phyloP scores from a whole-genome alignment of 139 green algal genomes.

The Asterochloris erici region DNA sequence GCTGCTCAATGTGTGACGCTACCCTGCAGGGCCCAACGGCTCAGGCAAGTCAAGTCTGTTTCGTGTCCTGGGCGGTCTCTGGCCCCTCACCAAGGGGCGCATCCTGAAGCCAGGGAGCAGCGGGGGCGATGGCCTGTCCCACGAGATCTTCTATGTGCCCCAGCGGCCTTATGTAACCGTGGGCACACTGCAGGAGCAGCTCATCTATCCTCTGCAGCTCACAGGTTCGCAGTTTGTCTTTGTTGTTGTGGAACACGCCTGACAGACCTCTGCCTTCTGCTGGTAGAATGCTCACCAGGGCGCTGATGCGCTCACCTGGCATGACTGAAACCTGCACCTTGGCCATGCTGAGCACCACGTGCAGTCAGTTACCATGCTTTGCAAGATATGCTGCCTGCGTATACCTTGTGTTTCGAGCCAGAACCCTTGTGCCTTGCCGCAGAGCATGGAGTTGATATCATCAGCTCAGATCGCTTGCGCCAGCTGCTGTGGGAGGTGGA shows the following conservation, averaged over 20 bases:
- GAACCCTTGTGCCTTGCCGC: neutral
- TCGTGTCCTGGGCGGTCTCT: slow-evolving; percentile 63
- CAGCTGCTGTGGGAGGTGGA: slow-evolving; percentile 57
- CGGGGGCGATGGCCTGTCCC: slow-evolving; percentile 37
- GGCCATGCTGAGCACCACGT: neutral
- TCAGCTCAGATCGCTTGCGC: slow-evolving; percentile 32
- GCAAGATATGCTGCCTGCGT: neutral
- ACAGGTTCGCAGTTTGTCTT: neutral
- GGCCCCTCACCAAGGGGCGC: slow-evolving; percentile 48
- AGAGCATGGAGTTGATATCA: slow-evolving; percentile 10
- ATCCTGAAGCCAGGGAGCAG: slow-evolving; percentile 51
- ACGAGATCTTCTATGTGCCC: slow-evolving; percentile 72
- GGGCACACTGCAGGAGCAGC: slow-evolving; percentile 67
- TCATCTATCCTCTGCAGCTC: slow-evolving; percentile 60
- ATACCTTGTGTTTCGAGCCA: no score
- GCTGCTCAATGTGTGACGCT: neutral
- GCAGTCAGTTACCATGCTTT: neutral
- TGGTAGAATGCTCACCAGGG: no score
- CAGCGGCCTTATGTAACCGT: slow-evolving; percentile 62
- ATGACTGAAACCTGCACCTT: no score
- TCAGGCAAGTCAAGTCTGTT: slow-evolving; percentile 58
- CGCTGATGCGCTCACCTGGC: no score
- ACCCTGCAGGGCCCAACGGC: slow-evolving; percentile 16
- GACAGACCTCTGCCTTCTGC: no score
- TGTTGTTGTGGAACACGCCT: neutral